A percentile compares a stretch with the other conserved stretches of the same genome.
Evolutionary conservation across 352 stramenopile genomes (phyloP).

Genomic region (Phytophthora vignae): DNA sequence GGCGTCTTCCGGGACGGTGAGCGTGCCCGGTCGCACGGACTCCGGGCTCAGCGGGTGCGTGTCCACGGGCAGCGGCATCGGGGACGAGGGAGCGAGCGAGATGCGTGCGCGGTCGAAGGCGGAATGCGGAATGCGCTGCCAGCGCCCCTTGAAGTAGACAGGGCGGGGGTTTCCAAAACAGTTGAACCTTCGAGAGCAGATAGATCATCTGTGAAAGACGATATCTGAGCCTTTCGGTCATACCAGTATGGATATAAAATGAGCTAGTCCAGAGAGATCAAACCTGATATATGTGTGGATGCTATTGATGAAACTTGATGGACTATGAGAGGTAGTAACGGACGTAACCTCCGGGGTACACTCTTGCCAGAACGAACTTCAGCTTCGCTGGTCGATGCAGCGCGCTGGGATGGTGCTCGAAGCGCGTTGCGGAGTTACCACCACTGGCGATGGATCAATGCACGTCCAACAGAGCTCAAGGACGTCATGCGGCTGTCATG

Average conservation of each 20-base stretch:
- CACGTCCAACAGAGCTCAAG: not conserved
- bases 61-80: constrained; percentile 37
- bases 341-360: not conserved
- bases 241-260: not conserved
- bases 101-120: constrained; percentile 4
- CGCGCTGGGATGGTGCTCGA: not conserved
- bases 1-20: constrained; percentile 25
- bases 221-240: not conserved
- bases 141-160: constrained; percentile 3
- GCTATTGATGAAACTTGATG: not conserved
- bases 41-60: constrained; percentile 13
- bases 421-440: not conserved
- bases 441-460: not conserved
- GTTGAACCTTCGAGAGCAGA: constrained; percentile 21
- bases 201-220: not conserved
- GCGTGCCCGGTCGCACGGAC: constrained; percentile 26
- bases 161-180: constrained; percentile 25
- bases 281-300: too few species aligned
- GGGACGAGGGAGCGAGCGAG: not conserved
- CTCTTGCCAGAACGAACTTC: not conserved
- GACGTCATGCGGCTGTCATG: not conserved
- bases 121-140: constrained; percentile 26
- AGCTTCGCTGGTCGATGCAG: not conserved
- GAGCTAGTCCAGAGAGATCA: too few species aligned
- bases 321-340: not conserved